Evolutionary conservation across 1,284 basidiomycete species (phyloP).

Genomic region (Cryptococcus sp.): DNA sequence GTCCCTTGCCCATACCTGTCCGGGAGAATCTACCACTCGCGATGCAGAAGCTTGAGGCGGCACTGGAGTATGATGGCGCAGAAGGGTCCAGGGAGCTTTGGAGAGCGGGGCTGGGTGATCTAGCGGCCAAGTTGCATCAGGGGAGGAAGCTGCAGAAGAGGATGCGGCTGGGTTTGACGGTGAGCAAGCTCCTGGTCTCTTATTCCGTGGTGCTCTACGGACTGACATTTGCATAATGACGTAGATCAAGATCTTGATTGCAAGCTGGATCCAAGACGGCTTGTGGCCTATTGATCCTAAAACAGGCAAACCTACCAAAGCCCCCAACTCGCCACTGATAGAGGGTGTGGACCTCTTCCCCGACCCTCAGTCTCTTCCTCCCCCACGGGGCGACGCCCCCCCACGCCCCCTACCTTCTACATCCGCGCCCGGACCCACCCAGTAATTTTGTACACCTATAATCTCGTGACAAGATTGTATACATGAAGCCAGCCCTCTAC

Average conservation of each 20-base stretch:
- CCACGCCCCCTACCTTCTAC: too few species aligned
- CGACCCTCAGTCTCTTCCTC: background rate
- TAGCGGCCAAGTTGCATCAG: constrained; percentile 31
- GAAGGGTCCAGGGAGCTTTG: constrained; percentile 37
- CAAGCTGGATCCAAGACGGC: constrained; percentile 47
- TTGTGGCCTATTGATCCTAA: constrained; percentile 44
- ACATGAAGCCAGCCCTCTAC: too few species aligned
- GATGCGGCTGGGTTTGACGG: constrained; percentile 40
- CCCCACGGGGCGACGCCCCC: background rate
- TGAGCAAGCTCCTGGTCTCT: constrained; percentile 20
- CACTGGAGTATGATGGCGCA: constrained; percentile 32
- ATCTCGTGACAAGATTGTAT: too few species aligned
- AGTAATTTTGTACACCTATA: background rate
- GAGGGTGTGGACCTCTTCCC: constrained; percentile 12
- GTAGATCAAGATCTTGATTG: constrained; percentile 44
- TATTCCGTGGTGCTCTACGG: background rate
- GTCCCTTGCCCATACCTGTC: constrained; percentile 9
- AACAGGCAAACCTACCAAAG: constrained; percentile 21
- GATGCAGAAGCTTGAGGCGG: constrained; percentile 32
- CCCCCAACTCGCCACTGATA: constrained; percentile 28
- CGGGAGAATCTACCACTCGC: constrained; percentile 4
- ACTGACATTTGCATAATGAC: background rate
- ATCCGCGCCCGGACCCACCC: too few species aligned
- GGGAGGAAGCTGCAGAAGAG: constrained; percentile 34
- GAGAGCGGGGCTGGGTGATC: constrained; percentile 37